Evolutionary conservation across 192 early-diverging fungal genomes (phyloP), one percentile per base, ranked within the genome.

Genomic region (Coemansia guatemalensis): DNA sequence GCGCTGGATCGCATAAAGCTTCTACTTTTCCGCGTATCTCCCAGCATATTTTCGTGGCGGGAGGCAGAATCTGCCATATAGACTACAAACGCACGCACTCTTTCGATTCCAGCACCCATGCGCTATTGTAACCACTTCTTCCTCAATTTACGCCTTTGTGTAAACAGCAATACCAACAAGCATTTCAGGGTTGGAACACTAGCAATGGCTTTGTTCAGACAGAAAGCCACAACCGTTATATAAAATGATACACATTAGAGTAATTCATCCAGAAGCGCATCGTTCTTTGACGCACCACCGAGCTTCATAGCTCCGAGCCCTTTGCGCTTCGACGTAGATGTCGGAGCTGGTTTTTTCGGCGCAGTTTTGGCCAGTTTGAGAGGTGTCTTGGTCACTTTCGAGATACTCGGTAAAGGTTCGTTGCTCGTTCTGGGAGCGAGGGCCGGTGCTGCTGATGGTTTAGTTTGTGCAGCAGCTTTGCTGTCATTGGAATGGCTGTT

Each of bases 281-380:
- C 56, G 18, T 39, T 65, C 52, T 78, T 78, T 20, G 69, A 51
- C 30, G 48, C 56, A 0, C 75, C 74, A 9, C 74, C 65, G 2
- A 78, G 69, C 55, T 78, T 78, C 75, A 78, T 78, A 2, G 75
- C 75, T 9, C 75, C 75, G 18, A 78, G 59, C 1, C 75, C 75
- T 56, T 71, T 78, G 53, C 75, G 75, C 22, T 69, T 62, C 17
- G 67, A 18, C 9, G 66, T n/a, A 4, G 33, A 23, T 44, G 30
- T 21, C 18, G 53, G 47, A 18, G 49, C 48, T 21, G 9, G 64
- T 24, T 57, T 67, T 47, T 59, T 67, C 4, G 47, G 14, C 11
- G 58, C 54, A 8, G 62, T 22, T 21, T 61, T 60, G 8, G 74
- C 48, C 29, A 64, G 59, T 32, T 67, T 73, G 14, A 58, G 49